phyloP scores from a whole-genome alignment of 148 eudicot species.

The Linanthus parryae region DNA sequence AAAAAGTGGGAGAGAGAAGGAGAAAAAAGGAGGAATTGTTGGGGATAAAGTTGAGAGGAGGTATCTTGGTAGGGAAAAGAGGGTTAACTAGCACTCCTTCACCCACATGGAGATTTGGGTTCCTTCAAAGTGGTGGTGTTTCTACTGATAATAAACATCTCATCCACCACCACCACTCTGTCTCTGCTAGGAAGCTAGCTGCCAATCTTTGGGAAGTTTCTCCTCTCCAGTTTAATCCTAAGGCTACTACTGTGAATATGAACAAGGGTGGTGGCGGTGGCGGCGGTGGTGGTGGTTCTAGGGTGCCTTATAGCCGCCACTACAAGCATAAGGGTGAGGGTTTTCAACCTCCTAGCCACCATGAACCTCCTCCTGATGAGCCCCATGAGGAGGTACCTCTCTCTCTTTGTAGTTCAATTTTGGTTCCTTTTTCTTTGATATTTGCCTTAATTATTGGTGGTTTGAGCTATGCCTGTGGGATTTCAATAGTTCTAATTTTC shows the following conservation, averaged over 20 bases:
- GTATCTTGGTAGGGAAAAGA: slow-evolving; percentile 50
- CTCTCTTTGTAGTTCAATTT: too few relatives aligned
- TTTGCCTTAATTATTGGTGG: not conserved
- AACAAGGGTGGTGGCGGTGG: too few relatives aligned
- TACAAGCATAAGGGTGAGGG: slow-evolving; percentile 21
- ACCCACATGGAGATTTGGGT: slow-evolving; percentile 59
- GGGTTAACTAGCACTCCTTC: slow-evolving; percentile 63
- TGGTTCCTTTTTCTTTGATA: not conserved
- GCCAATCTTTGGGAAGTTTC: slow-evolving; percentile 68
- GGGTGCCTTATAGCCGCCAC: slow-evolving; percentile 11
- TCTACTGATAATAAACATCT: not conserved
- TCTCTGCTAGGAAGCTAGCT: slow-evolving; percentile 73
- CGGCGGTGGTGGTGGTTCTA: slow-evolving; percentile 10
- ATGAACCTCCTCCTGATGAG: slow-evolving; percentile 17
- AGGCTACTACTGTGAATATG: slow-evolving; percentile 30
- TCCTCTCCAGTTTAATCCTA: slow-evolving; percentile 37
- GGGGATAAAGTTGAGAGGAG: slow-evolving; percentile 60
- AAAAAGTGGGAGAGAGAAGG: slow-evolving; percentile 28
- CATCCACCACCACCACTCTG: slow-evolving; percentile 3
- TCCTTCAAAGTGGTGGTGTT: slow-evolving; percentile 20
- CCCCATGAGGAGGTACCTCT: slow-evolving; percentile 43
- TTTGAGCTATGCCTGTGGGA: not conserved
- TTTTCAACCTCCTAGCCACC: slow-evolving; percentile 21
- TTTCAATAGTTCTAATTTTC: too few relatives aligned
- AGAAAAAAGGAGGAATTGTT: slow-evolving; percentile 34